Evolutionary conservation across 2,329 filamentous ascomycete species (phyloP), one percentile per base, ranked within the genome.

Genomic region (Alternaria triticina): DNA sequence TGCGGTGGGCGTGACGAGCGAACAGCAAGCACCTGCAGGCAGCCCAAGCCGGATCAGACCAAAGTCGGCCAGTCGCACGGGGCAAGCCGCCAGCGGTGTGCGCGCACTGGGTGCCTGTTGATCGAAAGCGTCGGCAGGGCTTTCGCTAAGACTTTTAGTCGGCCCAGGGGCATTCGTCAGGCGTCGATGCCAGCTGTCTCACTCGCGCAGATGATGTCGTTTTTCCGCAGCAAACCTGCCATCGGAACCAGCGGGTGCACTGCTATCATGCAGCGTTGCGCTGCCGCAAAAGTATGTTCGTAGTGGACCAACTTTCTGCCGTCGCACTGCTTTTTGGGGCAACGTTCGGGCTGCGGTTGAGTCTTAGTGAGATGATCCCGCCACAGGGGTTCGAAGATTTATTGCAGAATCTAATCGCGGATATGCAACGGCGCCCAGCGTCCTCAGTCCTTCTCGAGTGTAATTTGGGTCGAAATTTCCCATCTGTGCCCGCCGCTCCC

Each of bases 401-500:
- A 71, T 73, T 70, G 59, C 65, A 63, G 58, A 66, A 57, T 64
- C 67, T 66, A 68, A 56, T 50, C 64, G 49, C 61, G 66, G 60
- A 58, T 27, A 52, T 65, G 50, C 65, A 62, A 64, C 67, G 61
- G 54, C 57, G 69, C 67, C 65, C 67, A 62, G 56, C 45, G 44
- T 60, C 63, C 55, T 77, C 69, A 83, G 65, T 82, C 76, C 70
- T 80, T 82, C 70, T 88, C 86, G 59, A 86, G 77, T 49, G 82
- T 89, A 76, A 93, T 89, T 82, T 98, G 93, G 56, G 96, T 85
- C 50, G 92, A 96, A 13, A 98, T 93, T 82, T 99, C 96, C 96
- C 96, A 99, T 73, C 90, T 90, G 76, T 96, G 85, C 40, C 90
- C 89, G 5, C 91, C 91, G 46, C 88, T 87, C 9, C 94, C 94